A percentile compares a stretch with the other conserved stretches of the same genome.
These are phyloP conservation scores for Arthrobotrys sinensis DNA, from an alignment of 2,329 filamentous ascomycete genomes.

Conservation along the genomic window DNA sequence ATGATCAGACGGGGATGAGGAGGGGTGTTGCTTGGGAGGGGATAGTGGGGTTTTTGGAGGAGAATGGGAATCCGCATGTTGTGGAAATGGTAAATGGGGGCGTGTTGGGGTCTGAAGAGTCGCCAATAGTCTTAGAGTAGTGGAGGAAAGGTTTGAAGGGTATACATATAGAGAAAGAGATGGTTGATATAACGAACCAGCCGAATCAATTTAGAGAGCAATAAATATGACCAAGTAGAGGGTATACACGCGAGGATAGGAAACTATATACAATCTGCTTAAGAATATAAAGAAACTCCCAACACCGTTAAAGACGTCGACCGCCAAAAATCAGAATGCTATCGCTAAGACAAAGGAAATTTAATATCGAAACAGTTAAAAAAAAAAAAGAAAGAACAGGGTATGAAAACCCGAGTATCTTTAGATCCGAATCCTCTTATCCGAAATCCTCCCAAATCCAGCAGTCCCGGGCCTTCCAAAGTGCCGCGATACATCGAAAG, in stretches of 20 bases:
- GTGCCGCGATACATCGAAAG: neutral
- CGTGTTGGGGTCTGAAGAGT: neutral
- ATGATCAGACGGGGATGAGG: slow-evolving; percentile 72
- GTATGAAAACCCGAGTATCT: neutral
- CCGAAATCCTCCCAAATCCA: neutral
- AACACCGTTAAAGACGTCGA: too few relatives aligned
- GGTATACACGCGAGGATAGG: too few relatives aligned
- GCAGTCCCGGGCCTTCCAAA: neutral
- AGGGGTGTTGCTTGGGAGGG: slow-evolving; percentile 71
- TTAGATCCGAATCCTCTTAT: neutral
- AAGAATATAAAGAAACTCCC: too few relatives aligned
- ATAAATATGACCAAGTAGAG: too few relatives aligned
- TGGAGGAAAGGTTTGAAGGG: too few relatives aligned
- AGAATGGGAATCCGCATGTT: slow-evolving; percentile 33
- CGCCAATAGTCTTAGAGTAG: slow-evolving; percentile 25
- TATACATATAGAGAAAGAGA: too few relatives aligned
- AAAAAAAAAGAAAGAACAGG: neutral
- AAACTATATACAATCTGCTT: too few relatives aligned
- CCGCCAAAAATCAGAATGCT: too few relatives aligned
- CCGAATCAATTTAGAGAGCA: too few relatives aligned
- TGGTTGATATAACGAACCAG: neutral
- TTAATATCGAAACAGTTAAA: too few relatives aligned
- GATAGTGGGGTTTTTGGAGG: slow-evolving; percentile 68
- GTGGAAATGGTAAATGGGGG: neutral
- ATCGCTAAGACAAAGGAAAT: too few relatives aligned